Conservation (phyloP, 2,329 filamentous ascomycete species). For the Cercospora janseana region DNA sequence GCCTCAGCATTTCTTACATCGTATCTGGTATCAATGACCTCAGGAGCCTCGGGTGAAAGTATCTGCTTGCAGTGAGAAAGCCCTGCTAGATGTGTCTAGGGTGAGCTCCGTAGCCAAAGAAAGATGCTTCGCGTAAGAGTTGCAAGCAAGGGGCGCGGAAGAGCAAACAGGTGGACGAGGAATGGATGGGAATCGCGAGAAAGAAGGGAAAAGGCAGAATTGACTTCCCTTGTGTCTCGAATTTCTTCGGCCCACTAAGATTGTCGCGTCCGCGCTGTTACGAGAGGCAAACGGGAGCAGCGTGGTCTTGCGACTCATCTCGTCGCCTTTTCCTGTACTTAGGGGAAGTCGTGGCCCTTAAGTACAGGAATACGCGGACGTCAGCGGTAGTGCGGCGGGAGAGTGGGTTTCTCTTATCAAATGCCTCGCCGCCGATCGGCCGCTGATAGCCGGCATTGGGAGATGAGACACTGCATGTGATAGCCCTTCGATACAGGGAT, state of each 20-base stretch:
- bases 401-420: slow-evolving; percentile 11
- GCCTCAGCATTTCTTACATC: neutral
- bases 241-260: slow-evolving; percentile 7
- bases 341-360: slow-evolving; percentile 15
- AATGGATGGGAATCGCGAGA: slow-evolving; percentile 2
- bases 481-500: neutral
- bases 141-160: neutral
- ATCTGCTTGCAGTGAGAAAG: neutral
- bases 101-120: neutral
- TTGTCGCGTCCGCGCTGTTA: neutral
- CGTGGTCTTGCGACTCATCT: slow-evolving; percentile 4
- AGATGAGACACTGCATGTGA: slow-evolving; percentile 2
- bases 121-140: slow-evolving; percentile 1
- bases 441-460: slow-evolving; percentile 9
- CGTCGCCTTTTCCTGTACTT: slow-evolving; percentile 17
- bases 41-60: neutral
- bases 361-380: slow-evolving; percentile 25
- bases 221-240: slow-evolving; percentile 2
- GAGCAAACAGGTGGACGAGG: too few relatives aligned
- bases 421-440: slow-evolving; percentile 6
- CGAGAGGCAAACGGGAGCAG: slow-evolving; percentile 9
- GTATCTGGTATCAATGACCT: slow-evolving; percentile 1
- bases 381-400: slow-evolving; percentile 9
- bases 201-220: neutral
- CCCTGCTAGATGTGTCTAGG: neutral